Evolutionary conservation across 352 stramenopile species (phyloP), one percentile per base, ranked within the genome.

Genomic region (Pelagophyceae sp.): DNA sequence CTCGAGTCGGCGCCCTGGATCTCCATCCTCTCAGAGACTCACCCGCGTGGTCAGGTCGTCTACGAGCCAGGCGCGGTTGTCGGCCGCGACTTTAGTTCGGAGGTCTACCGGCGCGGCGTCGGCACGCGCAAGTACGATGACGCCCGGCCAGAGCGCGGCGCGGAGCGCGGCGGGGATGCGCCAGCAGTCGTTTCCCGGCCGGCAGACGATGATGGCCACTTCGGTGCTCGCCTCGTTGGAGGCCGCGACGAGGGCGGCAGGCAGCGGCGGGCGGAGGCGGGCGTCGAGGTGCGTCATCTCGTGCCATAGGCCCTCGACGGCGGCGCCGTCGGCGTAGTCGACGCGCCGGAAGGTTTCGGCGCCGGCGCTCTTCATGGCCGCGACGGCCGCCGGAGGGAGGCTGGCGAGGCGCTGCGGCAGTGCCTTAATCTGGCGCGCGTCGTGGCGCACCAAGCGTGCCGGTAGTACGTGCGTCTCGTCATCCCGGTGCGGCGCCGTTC

Each of bases 391-490:
- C 6, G 37, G n/a, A 31, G 15, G 15, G 15, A 71, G 29, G 29
- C 15, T 15, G 3, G 3, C 15, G 15, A 71, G 61, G 29, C 11
- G n/a, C 11, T 6, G 3, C 15, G 61, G 61, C n/a, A 71, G 61
- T 31, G 11, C 17, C n/a, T 6, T 27, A 31, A 71, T 6, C 3
- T 38, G 3, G 61, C 3, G n/a, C 61, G 29, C 3, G 15, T 6
- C 61, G 61, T 71, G n/a, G 61, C 61, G 61, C n/a, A 71, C 3
- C 3, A 71, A n/a, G n/a, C n/a, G n/a, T n/a, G n/a, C n/a, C n/a
- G n/a, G n/a, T n/a, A n/a, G n/a, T n/a, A n/a, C n/a, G n/a, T n/a
- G n/a, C n/a, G n/a, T n/a, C n/a, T n/a, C n/a, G n/a, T n/a, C n/a
- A n/a, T n/a, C n/a, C n/a, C n/a, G n/a, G n/a, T n/a, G n/a, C 29